Base-by-base conservation (phyloP, 192 early-diverging fungal genomes). In the Coemansia reversa region DNA sequence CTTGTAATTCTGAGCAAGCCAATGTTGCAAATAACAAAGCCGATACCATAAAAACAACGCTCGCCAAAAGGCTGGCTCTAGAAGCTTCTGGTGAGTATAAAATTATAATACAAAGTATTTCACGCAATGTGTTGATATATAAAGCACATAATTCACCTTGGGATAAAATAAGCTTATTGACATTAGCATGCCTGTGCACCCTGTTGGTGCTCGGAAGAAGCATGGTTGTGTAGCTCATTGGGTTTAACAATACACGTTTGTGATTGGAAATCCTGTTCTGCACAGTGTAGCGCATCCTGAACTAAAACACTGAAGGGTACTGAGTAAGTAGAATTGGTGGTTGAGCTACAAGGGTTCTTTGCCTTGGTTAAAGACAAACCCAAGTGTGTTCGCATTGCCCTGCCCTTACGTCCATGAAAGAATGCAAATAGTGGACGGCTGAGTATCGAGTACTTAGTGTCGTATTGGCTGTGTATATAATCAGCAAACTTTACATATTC, bases 351-450 rank as follows among this genome's bases (percentile, higher is more conserved):
- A 12, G 5, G 25, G 50, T 30, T 6, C 19, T 54, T 64, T 24
- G 62, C 30, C 5, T 45, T 39, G 0, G 62, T 9, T 9, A 55
- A 32, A 16, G 62, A 39, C 25, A 47, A 55, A n/a, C 51, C 51
- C 52, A 82, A 62, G 27, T 58, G 59, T 1, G 59, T 27, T 11
- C 75, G 62, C 20, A 82, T 55, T 12, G 72, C 61, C 8, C 51
- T 54, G 51, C 67, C 75, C 60, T 60, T 70, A 51, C 67, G 61
- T 12, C 80, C 80, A 3, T 14, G 7, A 29, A 82, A 82, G 16
- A 82, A 51, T 19, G 65, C 69, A 55, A 51, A 65, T 29, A 82
- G 60, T 45, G 80, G 71, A 11, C 75, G 75, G 4, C 53, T 68
- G 2, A 82, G 60, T 12, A 74, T 56, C 12, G 75, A 74, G 60